A percentile compares a stretch with the other conserved stretches of the same genome.
phyloP scores from a whole-genome alignment of 371 early-diverging fungal genomes.

The Coemansia sp. region DNA sequence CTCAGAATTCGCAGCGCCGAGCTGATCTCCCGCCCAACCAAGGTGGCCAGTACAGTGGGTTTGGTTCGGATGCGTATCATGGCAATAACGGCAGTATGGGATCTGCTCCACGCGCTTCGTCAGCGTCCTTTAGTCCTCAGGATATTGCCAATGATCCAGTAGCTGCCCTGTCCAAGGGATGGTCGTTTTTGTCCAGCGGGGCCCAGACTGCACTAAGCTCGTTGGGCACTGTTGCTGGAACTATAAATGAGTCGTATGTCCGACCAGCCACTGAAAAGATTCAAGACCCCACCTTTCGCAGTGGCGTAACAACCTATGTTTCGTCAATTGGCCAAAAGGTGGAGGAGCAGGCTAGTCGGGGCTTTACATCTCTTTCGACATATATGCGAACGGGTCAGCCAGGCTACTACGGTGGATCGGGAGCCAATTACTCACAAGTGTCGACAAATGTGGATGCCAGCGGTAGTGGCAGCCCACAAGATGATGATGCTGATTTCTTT shows the following conservation, averaged over 20 bases:
- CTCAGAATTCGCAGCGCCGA: constrained; percentile 61
- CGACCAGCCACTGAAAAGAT: constrained; percentile 82
- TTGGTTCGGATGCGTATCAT: constrained; percentile 59
- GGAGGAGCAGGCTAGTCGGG: constrained; percentile 39
- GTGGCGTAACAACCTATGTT: constrained; percentile 70
- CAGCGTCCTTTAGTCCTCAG: constrained; percentile 36
- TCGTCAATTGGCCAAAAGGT: constrained; percentile 70
- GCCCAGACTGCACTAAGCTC: constrained; percentile 72
- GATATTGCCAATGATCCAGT: constrained; percentile 83
- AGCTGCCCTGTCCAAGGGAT: constrained; percentile 79
- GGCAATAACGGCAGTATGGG: not conserved
- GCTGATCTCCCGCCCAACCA: constrained; percentile 84
- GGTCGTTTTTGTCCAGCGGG: constrained; percentile 74
- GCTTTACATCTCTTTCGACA: constrained; percentile 23
- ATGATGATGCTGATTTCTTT: constrained; percentile 30
- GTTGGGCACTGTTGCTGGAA: constrained; percentile 66
- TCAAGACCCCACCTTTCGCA: constrained; percentile 83
- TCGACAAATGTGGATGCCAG: constrained; percentile 2
- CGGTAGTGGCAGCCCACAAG: constrained; percentile 13
- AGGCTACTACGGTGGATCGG: constrained; percentile 6
- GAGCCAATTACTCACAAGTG: constrained; percentile 22
- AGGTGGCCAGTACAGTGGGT: constrained; percentile 90
- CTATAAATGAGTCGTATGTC: constrained; percentile 76
- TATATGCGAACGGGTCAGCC: constrained; percentile 35
- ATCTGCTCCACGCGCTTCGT: not conserved